Conservation (phyloP, 1,139 yeast genomes). For the Suhomyces atakaporum region DNA sequence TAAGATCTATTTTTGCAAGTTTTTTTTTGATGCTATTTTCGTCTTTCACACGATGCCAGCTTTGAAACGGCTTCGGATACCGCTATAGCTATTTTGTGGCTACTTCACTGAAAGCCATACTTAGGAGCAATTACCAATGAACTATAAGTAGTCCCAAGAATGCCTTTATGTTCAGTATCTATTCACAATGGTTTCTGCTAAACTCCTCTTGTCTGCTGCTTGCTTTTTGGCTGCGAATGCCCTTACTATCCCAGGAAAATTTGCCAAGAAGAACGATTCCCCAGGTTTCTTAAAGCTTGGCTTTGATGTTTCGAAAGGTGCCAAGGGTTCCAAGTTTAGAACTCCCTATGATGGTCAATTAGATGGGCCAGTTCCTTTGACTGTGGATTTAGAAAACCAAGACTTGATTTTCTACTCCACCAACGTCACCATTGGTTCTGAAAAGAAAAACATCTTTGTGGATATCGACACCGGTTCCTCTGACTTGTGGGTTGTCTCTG, state of each 20-base stretch:
- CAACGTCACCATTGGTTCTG: constrained; percentile 17
- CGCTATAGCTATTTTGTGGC: too few species aligned
- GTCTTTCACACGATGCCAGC: not conserved
- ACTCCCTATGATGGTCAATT: constrained; percentile 1
- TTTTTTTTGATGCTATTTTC: too few species aligned
- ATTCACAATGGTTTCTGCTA: not conserved
- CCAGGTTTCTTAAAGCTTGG: constrained; percentile 13
- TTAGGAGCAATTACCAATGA: too few species aligned
- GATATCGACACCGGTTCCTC: constrained; percentile 25
- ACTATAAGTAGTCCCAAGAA: too few species aligned
- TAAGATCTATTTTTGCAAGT: too few species aligned
- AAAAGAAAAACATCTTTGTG: constrained; percentile 15
- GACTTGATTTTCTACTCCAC: constrained; percentile 16
- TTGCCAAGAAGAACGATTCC: constrained; percentile 7
- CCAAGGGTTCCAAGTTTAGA: constrained; percentile 1
- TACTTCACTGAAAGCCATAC: too few species aligned
- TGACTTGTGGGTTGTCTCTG: constrained; percentile 21
- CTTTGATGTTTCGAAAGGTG: constrained; percentile 1
- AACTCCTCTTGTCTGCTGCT: not conserved
- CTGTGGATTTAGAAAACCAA: constrained; percentile 17
- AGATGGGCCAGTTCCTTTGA: not conserved
- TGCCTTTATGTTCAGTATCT: too few species aligned
- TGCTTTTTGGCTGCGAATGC: not conserved
- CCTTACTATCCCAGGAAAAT: not conserved
- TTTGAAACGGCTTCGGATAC: not conserved